Percentiles rank a stretch among this genome's conserved stretches.
Evolutionary conservation across 2,329 filamentous ascomycete species (phyloP).

Genomic region (Claviceps humidiphila): DNA sequence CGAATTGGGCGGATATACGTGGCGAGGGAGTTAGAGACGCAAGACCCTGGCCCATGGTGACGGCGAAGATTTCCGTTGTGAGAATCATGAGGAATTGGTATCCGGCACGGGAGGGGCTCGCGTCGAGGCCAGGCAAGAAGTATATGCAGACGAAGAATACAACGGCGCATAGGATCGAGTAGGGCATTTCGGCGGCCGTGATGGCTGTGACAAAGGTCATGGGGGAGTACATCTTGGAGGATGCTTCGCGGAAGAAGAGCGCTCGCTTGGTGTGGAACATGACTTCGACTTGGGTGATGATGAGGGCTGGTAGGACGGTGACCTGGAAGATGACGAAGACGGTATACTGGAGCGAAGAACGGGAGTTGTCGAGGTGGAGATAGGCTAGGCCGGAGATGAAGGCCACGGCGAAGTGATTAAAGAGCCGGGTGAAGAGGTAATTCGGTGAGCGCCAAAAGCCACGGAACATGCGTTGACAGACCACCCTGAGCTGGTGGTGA

Average conservation of each 20-base stretch:
- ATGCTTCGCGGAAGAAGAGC: constrained; percentile 76
- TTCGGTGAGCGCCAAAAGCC: constrained; percentile 78
- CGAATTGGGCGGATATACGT: constrained; percentile 66
- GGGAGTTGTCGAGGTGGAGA: constrained; percentile 62
- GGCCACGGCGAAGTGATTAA: constrained; percentile 70
- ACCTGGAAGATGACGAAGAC: constrained; percentile 88
- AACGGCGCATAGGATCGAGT: constrained; percentile 67
- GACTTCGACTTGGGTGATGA: constrained; percentile 67
- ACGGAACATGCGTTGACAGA: constrained; percentile 59
- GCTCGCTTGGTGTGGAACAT: constrained; percentile 70
- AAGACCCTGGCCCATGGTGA: constrained; percentile 65
- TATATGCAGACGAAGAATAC: constrained; percentile 74
- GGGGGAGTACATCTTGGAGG: constrained; percentile 74
- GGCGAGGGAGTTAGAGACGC: constrained; percentile 65
- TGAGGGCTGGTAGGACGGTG: constrained; percentile 69
- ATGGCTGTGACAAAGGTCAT: constrained; percentile 67
- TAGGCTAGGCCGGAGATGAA: constrained; percentile 69
- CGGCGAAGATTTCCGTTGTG: constrained; percentile 71
- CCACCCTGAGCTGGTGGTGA: constrained; percentile 63
- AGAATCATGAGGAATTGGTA: constrained; percentile 82
- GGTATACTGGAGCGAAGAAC: constrained; percentile 66
- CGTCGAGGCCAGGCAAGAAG: constrained; percentile 66
- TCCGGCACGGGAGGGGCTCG: constrained; percentile 51
- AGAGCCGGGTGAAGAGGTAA: constrained; percentile 78
- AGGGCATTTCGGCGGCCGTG: constrained; percentile 74